These are phyloP conservation scores for Leccinellum luteum DNA, from an alignment of 768 basidiomycete genomes.

Conservation along the genomic window DNA sequence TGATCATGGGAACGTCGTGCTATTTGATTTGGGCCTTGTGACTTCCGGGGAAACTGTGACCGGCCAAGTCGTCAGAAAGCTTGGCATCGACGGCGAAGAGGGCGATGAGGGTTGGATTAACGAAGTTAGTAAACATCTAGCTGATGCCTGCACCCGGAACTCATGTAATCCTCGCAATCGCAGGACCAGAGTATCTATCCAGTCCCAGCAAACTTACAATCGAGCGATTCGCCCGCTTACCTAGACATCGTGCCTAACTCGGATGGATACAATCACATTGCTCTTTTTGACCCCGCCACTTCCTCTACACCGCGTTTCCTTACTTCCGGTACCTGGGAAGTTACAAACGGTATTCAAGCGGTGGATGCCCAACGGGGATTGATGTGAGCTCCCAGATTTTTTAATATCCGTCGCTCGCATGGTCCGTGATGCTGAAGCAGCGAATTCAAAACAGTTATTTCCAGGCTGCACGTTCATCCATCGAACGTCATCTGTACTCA, in stretches of 20 bases:
- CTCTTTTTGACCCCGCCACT: slow-evolving; percentile 79
- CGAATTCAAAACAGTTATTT: slow-evolving; percentile 66
- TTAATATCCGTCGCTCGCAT: slow-evolving; percentile 31
- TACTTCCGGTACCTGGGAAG: slow-evolving; percentile 89
- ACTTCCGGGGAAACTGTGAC: slow-evolving; percentile 28
- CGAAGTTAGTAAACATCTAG: slow-evolving; percentile 47
- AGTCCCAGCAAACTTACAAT: slow-evolving; percentile 45
- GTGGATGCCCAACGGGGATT: slow-evolving; percentile 65
- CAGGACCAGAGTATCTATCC: slow-evolving; percentile 66
- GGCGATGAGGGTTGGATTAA: slow-evolving; percentile 96
- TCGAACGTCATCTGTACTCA: slow-evolving; percentile 81
- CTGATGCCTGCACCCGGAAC: slow-evolving; percentile 2
- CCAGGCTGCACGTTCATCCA: slow-evolving; percentile 79
- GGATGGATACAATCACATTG: slow-evolving; percentile 90
- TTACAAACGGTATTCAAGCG: slow-evolving; percentile 67
- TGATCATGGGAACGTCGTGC: slow-evolving; percentile 71
- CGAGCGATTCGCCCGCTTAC: slow-evolving; percentile 60
- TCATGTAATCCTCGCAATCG: slow-evolving; percentile 14
- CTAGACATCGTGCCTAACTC: slow-evolving; percentile 83
- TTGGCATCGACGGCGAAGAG: slow-evolving; percentile 83
- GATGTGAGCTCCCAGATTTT: slow-evolving; percentile 53
- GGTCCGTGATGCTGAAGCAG: slow-evolving; percentile 22
- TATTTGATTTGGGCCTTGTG: slow-evolving; percentile 56
- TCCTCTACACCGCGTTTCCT: slow-evolving; percentile 74
- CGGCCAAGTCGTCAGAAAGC: slow-evolving; percentile 65